phyloP scores from a whole-genome alignment of 805 yeast species.

The Komagataella populi region DNA sequence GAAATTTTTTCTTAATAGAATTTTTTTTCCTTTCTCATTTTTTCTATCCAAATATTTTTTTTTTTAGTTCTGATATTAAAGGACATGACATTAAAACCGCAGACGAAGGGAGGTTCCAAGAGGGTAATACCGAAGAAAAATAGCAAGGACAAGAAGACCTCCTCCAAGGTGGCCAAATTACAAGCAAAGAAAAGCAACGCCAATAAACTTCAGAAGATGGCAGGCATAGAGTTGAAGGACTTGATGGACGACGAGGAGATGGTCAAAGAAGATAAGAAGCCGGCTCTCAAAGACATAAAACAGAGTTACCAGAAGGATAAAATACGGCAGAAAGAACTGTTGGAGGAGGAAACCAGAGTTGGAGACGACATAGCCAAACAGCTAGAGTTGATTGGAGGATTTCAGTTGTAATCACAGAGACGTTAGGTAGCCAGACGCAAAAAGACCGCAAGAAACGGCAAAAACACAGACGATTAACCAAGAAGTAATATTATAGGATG shows the following conservation, averaged over 20 bases:
- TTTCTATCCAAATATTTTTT: background rate
- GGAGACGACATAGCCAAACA: constrained; percentile 30
- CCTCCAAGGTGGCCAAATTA: background rate
- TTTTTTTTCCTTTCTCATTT: background rate
- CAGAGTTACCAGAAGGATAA: constrained; percentile 26
- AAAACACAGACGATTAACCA: background rate
- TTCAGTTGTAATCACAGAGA: constrained; percentile 15
- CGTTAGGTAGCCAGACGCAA: background rate
- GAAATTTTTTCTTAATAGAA: background rate
- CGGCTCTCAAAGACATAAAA: constrained; percentile 22
- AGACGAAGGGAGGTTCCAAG: constrained; percentile 10
- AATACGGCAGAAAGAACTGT: constrained; percentile 8
- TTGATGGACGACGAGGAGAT: background rate
- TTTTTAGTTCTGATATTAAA: background rate
- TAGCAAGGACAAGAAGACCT: constrained; percentile 1
- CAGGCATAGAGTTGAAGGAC: background rate
- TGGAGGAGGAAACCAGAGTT: constrained; percentile 16
- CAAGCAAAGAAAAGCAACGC: background rate
- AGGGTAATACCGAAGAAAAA: constrained; percentile 6
- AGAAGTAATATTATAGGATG: background rate
- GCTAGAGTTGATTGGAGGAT: constrained; percentile 31
- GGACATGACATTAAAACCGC: background rate
- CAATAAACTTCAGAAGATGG: background rate
- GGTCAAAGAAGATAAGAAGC: constrained; percentile 8
- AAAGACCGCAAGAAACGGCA: background rate